Evolutionary conservation across 176 grass and related monocot genomes (phyloP).

Genomic region (Panicum miliaceum): DNA sequence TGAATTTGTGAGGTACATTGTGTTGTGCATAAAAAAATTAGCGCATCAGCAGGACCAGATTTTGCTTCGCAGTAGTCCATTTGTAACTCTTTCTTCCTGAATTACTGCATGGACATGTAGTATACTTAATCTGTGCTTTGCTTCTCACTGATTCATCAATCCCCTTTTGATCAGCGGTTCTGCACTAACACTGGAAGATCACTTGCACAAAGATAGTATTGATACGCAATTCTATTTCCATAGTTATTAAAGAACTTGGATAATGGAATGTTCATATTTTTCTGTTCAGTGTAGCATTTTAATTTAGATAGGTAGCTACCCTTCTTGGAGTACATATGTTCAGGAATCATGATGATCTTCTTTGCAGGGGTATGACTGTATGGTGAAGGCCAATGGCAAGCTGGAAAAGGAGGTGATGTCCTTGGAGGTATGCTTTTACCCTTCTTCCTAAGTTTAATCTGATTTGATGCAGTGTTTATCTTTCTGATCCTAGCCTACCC

Average conservation of each 20-base stretch:
- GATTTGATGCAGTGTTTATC: not conserved
- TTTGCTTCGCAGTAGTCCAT: not conserved
- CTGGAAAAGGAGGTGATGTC: conserved; percentile 49
- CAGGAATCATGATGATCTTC: conserved; percentile 16
- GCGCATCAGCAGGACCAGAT: not conserved
- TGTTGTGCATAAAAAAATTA: not conserved
- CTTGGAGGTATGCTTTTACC: conserved; percentile 40
- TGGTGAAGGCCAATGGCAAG: conserved; percentile 46
- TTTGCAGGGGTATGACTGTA: conserved; percentile 52
- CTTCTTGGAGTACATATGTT: not conserved
- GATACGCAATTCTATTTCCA: not conserved
- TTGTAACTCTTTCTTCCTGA: not conserved
- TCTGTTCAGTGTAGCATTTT: not conserved
- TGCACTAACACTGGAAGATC: not conserved
- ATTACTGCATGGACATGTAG: conserved; percentile 8
- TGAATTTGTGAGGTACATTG: not conserved
- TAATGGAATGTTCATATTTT: not conserved
- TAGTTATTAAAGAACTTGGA: not conserved
- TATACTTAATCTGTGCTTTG: not conserved
- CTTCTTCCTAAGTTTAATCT: not conserved
- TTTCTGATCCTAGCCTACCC: not conserved
- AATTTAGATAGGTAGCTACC: not conserved
- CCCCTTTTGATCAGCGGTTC: not conserved
- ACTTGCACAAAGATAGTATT: not conserved
- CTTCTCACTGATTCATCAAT: not conserved